Evolutionary conservation across 345 rosid genomes (phyloP).

Genomic region (Rhizophora mangle): DNA sequence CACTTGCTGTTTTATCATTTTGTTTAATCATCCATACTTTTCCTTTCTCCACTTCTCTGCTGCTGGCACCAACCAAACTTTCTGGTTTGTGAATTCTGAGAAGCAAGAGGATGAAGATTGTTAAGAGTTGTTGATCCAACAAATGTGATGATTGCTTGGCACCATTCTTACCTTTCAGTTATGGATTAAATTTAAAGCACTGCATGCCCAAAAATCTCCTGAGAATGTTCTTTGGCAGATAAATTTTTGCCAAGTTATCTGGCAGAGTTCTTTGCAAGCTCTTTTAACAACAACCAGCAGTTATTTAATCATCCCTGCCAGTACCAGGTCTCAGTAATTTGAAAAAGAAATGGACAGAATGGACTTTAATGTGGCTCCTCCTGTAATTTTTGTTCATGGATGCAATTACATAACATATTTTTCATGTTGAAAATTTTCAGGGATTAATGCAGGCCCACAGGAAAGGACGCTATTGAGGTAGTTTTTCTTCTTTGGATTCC

Average conservation of each 20-base stretch:
- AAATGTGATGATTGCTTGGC: constrained; percentile 45
- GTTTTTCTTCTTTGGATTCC: constrained; percentile 14
- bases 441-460: constrained; percentile 38
- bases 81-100: constrained; percentile 26
- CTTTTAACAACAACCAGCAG: background rate
- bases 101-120: constrained; percentile 59
- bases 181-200: too few relatives aligned
- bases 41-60: background rate
- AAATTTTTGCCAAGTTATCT: too few relatives aligned
- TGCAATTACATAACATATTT: background rate
- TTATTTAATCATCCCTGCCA: constrained; percentile 65
- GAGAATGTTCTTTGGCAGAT: too few relatives aligned
- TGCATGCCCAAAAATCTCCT: too few relatives aligned
- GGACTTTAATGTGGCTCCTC: too few relatives aligned
- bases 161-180: background rate
- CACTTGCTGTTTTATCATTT: constrained; percentile 2
- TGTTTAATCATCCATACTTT: background rate
- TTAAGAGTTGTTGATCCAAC: constrained; percentile 54
- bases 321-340: constrained; percentile 8
- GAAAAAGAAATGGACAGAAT: too few relatives aligned
- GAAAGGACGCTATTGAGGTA: constrained; percentile 49
- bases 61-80: constrained; percentile 1
- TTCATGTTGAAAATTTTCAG: constrained; percentile 34
- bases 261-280: too few relatives aligned
- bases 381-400: too few relatives aligned